A percentile compares a stretch with the other conserved stretches of the same genome.
Evolutionary conservation across 495 filamentous ascomycete genomes (phyloP).

Genomic region (Hypoxylon lenormandii): DNA sequence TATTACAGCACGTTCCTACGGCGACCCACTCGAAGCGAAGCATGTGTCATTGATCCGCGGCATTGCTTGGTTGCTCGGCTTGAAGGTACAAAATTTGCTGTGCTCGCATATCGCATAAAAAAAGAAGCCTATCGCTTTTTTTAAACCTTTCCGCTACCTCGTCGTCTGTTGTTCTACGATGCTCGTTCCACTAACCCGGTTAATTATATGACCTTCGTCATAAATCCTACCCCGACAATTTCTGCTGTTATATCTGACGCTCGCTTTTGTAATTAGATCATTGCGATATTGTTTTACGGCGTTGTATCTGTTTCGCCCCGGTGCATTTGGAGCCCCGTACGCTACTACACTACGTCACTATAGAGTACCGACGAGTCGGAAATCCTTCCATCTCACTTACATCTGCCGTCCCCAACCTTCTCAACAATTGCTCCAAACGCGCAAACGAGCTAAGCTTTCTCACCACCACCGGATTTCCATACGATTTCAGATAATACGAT

Average conservation of each 20-base stretch:
- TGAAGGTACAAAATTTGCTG: constrained; percentile 3
- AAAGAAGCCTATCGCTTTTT: constrained; percentile 15
- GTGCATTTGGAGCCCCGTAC: constrained; percentile 26
- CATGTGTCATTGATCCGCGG: constrained; percentile 45
- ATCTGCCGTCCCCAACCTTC: background rate
- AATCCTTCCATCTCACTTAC: constrained; percentile 28
- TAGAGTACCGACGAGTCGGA: constrained; percentile 26
- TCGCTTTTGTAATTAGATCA: constrained; percentile 20
- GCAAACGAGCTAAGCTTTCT: background rate
- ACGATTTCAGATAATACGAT: background rate
- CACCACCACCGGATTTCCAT: background rate
- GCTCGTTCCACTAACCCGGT: constrained; percentile 41
- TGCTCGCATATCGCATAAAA: constrained; percentile 9
- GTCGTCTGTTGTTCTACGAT: background rate
- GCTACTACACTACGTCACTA: constrained; percentile 44
- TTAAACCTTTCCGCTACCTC: background rate
- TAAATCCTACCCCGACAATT: constrained; percentile 30
- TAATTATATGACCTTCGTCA: constrained; percentile 37
- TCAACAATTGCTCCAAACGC: constrained; percentile 17
- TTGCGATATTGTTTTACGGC: constrained; percentile 3
- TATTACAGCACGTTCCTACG: constrained; percentile 18
- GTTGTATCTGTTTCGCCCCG: constrained; percentile 9
- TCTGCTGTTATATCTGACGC: constrained; percentile 14
- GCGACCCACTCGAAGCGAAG: constrained; percentile 27
- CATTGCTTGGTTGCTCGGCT: constrained; percentile 31